Evolutionary conservation across 2,329 filamentous ascomycete genomes (phyloP), one percentile per base, ranked within the genome.

Genomic region (Cytospora piceae): DNA sequence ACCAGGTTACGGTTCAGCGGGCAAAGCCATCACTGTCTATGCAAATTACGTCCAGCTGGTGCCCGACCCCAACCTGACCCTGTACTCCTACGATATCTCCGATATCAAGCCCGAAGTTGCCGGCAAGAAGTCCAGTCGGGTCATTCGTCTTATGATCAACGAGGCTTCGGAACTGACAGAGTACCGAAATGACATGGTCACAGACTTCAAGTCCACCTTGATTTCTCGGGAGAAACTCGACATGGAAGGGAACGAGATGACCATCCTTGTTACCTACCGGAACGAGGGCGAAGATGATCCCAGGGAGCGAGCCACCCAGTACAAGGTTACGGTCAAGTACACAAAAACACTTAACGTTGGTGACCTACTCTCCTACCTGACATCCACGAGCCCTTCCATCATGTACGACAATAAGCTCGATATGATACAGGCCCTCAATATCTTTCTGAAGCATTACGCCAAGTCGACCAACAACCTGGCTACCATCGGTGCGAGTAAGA

Each of bases 401-500:
- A 51, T 34, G n/a, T 74, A 69, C 58, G 68, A 68, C 15, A 70
- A 72, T 34, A 73, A 74, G 67, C 63, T 71, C 22, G 69, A 71
- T 9, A 71, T 93, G 27, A 81, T 94, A 2, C 93, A 92, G 75
- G 92, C 89, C 2, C 76, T 93, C 68, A 86, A 94, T 73, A 90
- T 90, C 74, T 92, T 84, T 67, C 79, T 92, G 1, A 78, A 77
- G 49, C 74, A 79, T 63, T 72, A 74, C 42, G 64, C 74, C 53
- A 77, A 75, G 68, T 68, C 73, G 0, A 52, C 69, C 0, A 58
- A 51, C 17, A 65, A 62, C 2, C 57, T 76, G 2, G 69, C 69
- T 27, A 72, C 73, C 0, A 69, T 78, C 32, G 77, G 76, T 1
- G 20, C 56, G 1, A 69, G 68, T 39, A 76, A 74, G 67, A 73